These are phyloP conservation scores for Hyphopichia buzzinii DNA, from an alignment of 1,139 yeast species.

Conservation along the genomic window DNA sequence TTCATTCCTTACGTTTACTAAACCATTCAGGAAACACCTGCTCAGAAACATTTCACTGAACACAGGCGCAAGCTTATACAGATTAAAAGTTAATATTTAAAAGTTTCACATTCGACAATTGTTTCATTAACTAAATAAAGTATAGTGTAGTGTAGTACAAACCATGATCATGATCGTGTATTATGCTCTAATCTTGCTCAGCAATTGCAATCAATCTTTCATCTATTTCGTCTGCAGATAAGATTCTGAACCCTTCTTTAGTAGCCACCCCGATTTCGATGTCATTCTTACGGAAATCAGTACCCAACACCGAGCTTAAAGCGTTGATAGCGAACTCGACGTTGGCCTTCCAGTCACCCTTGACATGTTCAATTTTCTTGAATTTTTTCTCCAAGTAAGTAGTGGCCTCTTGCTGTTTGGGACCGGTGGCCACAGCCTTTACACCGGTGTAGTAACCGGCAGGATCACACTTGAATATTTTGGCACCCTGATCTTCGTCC, in stretches of 20 bases:
- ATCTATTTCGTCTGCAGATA: slow-evolving; percentile 85
- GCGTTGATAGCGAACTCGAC: slow-evolving; percentile 89
- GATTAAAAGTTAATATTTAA: too few relatives aligned
- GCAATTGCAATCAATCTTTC: slow-evolving; percentile 92
- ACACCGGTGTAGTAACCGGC: slow-evolving; percentile 94
- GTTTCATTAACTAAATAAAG: too few relatives aligned
- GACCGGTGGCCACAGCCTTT: slow-evolving; percentile 93
- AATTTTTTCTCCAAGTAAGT: slow-evolving; percentile 89
- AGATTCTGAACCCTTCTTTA: slow-evolving; percentile 61
- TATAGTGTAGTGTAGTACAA: too few relatives aligned
- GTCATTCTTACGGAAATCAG: slow-evolving; percentile 91
- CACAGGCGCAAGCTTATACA: too few relatives aligned
- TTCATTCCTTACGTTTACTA: slow-evolving; percentile 85
- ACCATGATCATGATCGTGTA: background rate
- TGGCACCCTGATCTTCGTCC: slow-evolving; percentile 91
- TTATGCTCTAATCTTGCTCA: slow-evolving; percentile 74
- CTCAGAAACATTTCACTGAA: too few relatives aligned
- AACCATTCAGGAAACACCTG: too few relatives aligned
- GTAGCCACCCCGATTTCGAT: slow-evolving; percentile 91
- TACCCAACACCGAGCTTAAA: slow-evolving; percentile 80
- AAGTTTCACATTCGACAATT: too few relatives aligned
- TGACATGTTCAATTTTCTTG: slow-evolving; percentile 68
- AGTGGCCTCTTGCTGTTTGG: slow-evolving; percentile 94
- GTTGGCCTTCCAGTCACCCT: slow-evolving; percentile 86
- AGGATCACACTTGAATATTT: slow-evolving; percentile 90